Conservation (phyloP, 495 filamentous ascomycete genomes). For the Aspergillus panamensis region DNA sequence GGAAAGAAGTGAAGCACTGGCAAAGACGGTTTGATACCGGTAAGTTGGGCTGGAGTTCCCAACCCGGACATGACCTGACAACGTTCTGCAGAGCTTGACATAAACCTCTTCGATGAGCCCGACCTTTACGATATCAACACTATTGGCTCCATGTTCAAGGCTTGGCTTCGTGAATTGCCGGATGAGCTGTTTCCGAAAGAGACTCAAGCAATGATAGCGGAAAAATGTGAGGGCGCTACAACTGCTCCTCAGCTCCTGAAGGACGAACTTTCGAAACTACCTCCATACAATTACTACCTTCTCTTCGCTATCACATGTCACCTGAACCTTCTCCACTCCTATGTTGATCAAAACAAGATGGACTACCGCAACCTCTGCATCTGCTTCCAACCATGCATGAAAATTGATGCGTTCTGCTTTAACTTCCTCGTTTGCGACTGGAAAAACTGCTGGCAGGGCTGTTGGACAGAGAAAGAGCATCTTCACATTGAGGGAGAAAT, state of each 20-base stretch:
- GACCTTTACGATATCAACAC: conserved; percentile 93
- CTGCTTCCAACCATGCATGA: conserved; percentile 92
- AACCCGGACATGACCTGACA: conserved; percentile 1
- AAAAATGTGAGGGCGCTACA: conserved; percentile 69
- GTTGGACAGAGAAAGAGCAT: conserved; percentile 81
- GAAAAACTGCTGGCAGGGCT: conserved; percentile 93
- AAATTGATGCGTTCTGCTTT: conserved; percentile 87
- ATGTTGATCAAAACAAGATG: conserved; percentile 91
- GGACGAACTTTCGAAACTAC: conserved; percentile 84
- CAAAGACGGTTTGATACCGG: conserved; percentile 80
- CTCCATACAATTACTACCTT: conserved; percentile 92
- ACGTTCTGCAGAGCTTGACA: conserved; percentile 61
- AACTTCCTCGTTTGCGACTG: conserved; percentile 88
- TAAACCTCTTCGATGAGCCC: conserved; percentile 76
- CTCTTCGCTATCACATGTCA: conserved; percentile 95
- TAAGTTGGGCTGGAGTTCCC: conserved; percentile 28
- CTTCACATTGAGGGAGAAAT: conserved; percentile 66
- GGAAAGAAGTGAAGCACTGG: conserved; percentile 79
- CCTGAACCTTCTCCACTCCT: conserved; percentile 78
- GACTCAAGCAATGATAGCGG: conserved; percentile 68
- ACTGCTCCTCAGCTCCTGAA: conserved; percentile 75
- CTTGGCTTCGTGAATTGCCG: conserved; percentile 89
- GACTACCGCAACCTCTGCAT: conserved; percentile 88
- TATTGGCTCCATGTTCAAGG: conserved; percentile 86
- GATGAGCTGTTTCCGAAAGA: conserved; percentile 84